These are phyloP conservation scores for Hypsizygus ulmarius DNA, from an alignment of 1,284 basidiomycete genomes.

Conservation along the genomic window DNA sequence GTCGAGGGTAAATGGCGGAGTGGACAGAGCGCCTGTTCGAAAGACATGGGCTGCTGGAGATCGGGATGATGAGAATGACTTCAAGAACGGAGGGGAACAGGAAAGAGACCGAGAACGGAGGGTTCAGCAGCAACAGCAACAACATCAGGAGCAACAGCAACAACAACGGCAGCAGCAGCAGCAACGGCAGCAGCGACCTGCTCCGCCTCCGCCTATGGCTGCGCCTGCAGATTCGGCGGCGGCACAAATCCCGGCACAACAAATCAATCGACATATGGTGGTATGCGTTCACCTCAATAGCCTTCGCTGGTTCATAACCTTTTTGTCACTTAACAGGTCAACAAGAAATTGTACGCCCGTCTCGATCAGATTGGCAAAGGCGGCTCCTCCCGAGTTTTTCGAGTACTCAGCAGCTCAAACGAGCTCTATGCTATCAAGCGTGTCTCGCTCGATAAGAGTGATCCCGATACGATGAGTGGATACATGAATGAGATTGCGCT, in stretches of 20 bases:
- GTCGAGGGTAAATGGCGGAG: slow-evolving; percentile 4
- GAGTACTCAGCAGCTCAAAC: slow-evolving; percentile 75
- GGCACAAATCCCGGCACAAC: slow-evolving; percentile 23
- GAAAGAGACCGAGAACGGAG: slow-evolving; percentile 26
- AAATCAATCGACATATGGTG: slow-evolving; percentile 34
- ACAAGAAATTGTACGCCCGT: slow-evolving; percentile 78
- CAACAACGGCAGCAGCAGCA: slow-evolving; percentile 27
- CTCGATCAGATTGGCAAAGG: slow-evolving; percentile 89
- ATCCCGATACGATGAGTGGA: slow-evolving; percentile 83
- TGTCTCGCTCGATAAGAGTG: slow-evolving; percentile 82
- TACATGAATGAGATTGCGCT: slow-evolving; percentile 94
- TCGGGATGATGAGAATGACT: slow-evolving; percentile 35
- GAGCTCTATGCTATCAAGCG: slow-evolving; percentile 88
- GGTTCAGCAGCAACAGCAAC: slow-evolving; percentile 24
- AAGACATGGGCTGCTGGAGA: slow-evolving; percentile 53
- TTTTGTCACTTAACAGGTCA: slow-evolving; percentile 50
- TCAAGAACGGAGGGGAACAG: slow-evolving; percentile 28
- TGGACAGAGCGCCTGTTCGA: slow-evolving; percentile 22
- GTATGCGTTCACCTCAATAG: slow-evolving; percentile 24
- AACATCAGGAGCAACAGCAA: slow-evolving; percentile 25
- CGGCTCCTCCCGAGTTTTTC: slow-evolving; percentile 91
- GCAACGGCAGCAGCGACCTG: slow-evolving; percentile 23
- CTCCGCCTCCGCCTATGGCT: slow-evolving; percentile 19
- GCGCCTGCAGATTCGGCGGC: slow-evolving; percentile 13
- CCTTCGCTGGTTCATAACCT: slow-evolving; percentile 1